A percentile compares a stretch with the other conserved stretches of the same genome.
Evolutionary conservation across 2,329 filamentous ascomycete genomes (phyloP).

Genomic region (Verticillium tricorpus): DNA sequence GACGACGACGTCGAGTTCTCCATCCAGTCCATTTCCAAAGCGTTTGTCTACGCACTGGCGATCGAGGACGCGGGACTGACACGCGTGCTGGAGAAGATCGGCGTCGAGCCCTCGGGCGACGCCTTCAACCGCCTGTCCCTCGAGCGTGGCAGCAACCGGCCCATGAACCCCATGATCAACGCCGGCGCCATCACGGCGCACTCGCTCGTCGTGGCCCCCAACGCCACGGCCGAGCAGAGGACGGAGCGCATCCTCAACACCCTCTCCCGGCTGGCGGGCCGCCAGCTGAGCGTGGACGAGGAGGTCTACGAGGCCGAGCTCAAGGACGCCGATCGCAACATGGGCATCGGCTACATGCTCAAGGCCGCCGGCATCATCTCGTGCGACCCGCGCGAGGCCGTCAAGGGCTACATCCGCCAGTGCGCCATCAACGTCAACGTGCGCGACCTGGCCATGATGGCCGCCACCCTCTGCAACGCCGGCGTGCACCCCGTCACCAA

Average conservation of each 20-base stretch:
- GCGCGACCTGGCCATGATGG: constrained; percentile 33
- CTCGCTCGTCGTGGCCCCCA: constrained; percentile 21
- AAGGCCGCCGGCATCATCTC: constrained; percentile 32
- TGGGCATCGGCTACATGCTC: constrained; percentile 34
- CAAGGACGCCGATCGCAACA: constrained; percentile 26
- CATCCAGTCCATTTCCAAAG: constrained; percentile 36
- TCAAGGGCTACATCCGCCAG: constrained; percentile 33
- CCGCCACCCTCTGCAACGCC: constrained; percentile 30
- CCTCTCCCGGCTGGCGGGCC: constrained; percentile 29
- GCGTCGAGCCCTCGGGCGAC: constrained; percentile 33
- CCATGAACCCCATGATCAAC: constrained; percentile 32
- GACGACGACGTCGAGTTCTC: constrained; percentile 34
- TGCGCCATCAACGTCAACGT: constrained; percentile 37
- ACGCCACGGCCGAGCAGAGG: constrained; percentile 28
- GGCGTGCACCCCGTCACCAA: constrained; percentile 28
- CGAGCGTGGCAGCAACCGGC: constrained; percentile 22
- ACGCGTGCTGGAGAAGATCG: constrained; percentile 31
- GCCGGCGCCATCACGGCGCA: constrained; percentile 28
- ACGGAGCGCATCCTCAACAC: constrained; percentile 28
- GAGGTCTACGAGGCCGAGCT: constrained; percentile 33
- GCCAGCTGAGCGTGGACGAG: constrained; percentile 29
- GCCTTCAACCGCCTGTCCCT: constrained; percentile 30
- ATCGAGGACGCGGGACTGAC: constrained; percentile 31
- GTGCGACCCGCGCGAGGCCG: constrained; percentile 27
- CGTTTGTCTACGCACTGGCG: constrained; percentile 34